Base-by-base conservation (phyloP, 139 green algal genomes). In the Gonium pectorale region DNA sequence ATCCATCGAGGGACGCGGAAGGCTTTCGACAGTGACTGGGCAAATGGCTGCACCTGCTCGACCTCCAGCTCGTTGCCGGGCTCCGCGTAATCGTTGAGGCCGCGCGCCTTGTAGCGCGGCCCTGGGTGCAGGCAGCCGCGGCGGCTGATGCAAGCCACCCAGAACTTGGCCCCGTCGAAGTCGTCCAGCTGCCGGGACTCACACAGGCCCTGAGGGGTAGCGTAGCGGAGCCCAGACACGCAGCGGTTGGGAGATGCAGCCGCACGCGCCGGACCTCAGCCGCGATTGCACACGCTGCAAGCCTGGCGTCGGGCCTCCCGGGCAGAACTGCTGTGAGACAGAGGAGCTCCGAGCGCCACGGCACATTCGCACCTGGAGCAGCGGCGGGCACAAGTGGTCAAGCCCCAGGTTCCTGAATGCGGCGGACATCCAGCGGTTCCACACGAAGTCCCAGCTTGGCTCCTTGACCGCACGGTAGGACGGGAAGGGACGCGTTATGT, bases 61-160 rank as follows among this genome's bases (percentile, higher is more conserved):
- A 94, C 97, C 91, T 99, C 97, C 26, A 99, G 96, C 91, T 99
- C 97, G 86, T 99, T 99, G 63, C 96, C 97, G 3, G 97, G 95
- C 29, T 95, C 94, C 0, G 92, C 92, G 26, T 89, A 79, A 31
- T 93, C 89, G 83, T 99, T 99, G 26, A 99, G 89, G 2, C 97
- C 97, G 21, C 95, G 90, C 27, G 97, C 96, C 35, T 98, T 95
- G 93, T 99, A 99, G 29, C 96, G 90, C 17, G 90, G 90, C 68
- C 97, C 97, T 3, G 95, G 94, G 84, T 99, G 97, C 78, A 98
- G 89, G 40, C 96, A 80, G 74, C 92, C 95, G 49, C 95, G 91
- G 21, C 95, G 86, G 21, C 92, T 94, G 43, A 98, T 75, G 17
- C 97, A 85, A 11, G 87, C 90, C 62, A 98, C 60, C 40, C 85